Evolutionary conservation across 129 eudicot genomes (phyloP).

Genomic region (Smallanthus sonchifolius): DNA sequence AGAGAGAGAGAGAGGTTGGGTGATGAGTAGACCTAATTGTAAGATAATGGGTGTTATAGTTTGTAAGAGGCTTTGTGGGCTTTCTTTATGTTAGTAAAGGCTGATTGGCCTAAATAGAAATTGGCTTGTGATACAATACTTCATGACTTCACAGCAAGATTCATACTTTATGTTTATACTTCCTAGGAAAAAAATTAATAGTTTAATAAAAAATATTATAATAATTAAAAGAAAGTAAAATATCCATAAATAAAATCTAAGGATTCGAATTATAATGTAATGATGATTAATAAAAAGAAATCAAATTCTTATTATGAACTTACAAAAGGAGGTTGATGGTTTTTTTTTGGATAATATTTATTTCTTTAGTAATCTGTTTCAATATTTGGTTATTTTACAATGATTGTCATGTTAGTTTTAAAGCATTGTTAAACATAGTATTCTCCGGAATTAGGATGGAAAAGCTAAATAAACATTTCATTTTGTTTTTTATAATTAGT

Average conservation of each 20-base stretch:
- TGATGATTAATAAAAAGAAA: background rate
- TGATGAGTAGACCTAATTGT: conserved; percentile 23
- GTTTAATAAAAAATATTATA: too few relatives aligned
- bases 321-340: background rate
- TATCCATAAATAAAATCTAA: background rate
- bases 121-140: background rate
- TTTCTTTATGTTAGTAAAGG: background rate
- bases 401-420: background rate
- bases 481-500: too few relatives aligned
- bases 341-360: background rate
- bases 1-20: conserved; percentile 6
- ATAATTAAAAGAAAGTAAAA: background rate
- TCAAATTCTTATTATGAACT: background rate
- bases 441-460: too few relatives aligned
- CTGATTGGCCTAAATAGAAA: background rate
- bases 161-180: too few relatives aligned
- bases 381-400: background rate
- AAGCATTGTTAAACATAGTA: too few relatives aligned
- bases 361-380: background rate
- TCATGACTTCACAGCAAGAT: background rate
- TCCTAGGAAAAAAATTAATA: too few relatives aligned
- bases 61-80: conserved; percentile 20
- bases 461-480: too few relatives aligned
- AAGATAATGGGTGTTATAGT: conserved; percentile 18
- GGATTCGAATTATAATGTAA: background rate